Evolutionary conservation across 305 asterid genomes (phyloP).

Genomic region (Fraxinus greggii): DNA sequence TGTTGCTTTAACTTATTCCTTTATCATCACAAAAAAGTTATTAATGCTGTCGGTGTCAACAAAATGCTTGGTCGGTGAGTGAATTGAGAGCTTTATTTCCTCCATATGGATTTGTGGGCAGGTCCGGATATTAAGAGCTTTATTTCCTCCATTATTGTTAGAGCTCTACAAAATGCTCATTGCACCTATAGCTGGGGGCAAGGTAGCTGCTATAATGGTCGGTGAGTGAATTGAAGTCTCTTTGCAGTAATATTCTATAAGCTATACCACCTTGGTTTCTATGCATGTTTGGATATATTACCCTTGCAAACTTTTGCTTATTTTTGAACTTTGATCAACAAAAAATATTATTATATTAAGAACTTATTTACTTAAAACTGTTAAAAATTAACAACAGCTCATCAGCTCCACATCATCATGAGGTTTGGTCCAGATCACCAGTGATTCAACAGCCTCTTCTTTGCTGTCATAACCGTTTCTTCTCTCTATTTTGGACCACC

Average conservation of each 20-base stretch:
- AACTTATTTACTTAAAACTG: neutral
- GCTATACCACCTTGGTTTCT: neutral
- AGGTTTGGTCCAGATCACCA: too few relatives aligned
- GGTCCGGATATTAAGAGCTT: conserved; percentile 60
- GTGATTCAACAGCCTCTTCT: too few relatives aligned
- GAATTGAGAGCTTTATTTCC: too few relatives aligned
- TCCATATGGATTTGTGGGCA: conserved; percentile 20
- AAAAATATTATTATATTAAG: neutral
- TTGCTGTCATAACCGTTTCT: too few relatives aligned
- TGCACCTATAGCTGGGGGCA: conserved; percentile 68
- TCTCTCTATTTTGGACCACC: too few relatives aligned
- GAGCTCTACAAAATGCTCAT: conserved; percentile 63
- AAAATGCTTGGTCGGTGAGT: too few relatives aligned
- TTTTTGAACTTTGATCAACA: neutral
- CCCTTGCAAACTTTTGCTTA: neutral
- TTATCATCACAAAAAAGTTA: neutral
- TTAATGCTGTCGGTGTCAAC: neutral
- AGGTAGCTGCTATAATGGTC: conserved; percentile 75
- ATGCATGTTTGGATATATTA: neutral
- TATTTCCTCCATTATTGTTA: conserved; percentile 66
- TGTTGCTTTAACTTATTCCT: neutral
- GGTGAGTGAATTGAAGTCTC: conserved; percentile 47
- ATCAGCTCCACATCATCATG: too few relatives aligned
- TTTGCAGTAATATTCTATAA: neutral
- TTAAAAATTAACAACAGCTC: too few relatives aligned